These are phyloP conservation scores for Oryza meridionalis DNA, from an alignment of 176 grass and related monocot genomes.

Conservation along the genomic window DNA sequence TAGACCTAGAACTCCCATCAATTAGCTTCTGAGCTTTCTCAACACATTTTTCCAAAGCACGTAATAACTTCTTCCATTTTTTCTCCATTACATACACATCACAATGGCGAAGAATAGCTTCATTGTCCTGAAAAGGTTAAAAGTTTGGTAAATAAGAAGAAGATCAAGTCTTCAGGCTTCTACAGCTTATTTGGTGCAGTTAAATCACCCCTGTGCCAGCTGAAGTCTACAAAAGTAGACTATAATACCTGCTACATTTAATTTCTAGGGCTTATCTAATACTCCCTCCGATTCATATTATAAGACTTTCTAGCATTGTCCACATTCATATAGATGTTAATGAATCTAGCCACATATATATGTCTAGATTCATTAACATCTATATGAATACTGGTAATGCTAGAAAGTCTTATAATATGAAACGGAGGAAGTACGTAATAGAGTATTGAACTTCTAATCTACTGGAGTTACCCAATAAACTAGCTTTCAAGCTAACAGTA, in stretches of 20 bases:
- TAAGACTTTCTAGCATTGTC: too few relatives aligned
- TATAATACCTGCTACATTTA: neutral
- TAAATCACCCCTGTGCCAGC: conserved; percentile 1
- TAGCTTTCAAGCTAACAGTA: neutral
- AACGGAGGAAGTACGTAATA: neutral
- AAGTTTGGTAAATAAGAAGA: conserved; percentile 8
- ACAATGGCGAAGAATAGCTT: conserved; percentile 42
- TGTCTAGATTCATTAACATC: too few relatives aligned
- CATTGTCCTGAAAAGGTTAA: conserved; percentile 66
- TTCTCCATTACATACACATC: conserved; percentile 58
- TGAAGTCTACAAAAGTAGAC: neutral
- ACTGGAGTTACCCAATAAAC: neutral
- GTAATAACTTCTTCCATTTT: conserved; percentile 79
- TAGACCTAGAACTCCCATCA: conserved; percentile 29
- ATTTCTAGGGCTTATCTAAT: neutral
- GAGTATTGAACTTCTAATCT: neutral
- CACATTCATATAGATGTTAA: too few relatives aligned
- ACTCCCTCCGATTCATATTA: too few relatives aligned
- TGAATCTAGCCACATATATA: too few relatives aligned
- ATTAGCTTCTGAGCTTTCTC: conserved; percentile 41
- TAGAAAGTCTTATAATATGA: too few relatives aligned
- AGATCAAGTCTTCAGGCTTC: neutral
- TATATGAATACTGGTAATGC: too few relatives aligned
- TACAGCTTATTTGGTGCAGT: neutral
- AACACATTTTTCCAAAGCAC: conserved; percentile 35